Conservation (phyloP, 164 flowering plant genomes). For the Vitis rupestris region DNA sequence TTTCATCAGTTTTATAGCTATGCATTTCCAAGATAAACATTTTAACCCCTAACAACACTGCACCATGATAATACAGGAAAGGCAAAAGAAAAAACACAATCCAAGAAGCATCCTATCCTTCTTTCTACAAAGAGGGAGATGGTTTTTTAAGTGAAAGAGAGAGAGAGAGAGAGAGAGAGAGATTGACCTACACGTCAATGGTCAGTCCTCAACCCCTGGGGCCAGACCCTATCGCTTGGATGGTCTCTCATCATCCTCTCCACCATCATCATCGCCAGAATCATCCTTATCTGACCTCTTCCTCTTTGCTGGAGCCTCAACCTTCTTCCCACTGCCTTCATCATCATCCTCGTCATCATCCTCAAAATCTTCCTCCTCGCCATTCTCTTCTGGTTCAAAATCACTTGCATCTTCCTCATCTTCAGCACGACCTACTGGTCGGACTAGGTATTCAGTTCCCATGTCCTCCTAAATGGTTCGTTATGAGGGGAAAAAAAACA, state of each 20-base stretch:
- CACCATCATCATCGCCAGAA: slow-evolving; percentile 58
- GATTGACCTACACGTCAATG: slow-evolving; percentile 33
- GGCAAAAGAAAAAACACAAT: neutral
- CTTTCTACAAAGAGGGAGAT: slow-evolving; percentile 25
- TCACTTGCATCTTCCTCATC: slow-evolving; percentile 87
- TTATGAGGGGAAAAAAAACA: too few relatives aligned
- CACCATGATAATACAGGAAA: slow-evolving; percentile 13
- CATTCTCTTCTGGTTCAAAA: slow-evolving; percentile 78
- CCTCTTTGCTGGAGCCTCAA: slow-evolving; percentile 56
- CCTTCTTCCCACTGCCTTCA: slow-evolving; percentile 41
- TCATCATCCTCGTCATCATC: slow-evolving; percentile 39
- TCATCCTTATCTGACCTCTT: slow-evolving; percentile 54
- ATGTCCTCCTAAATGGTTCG: slow-evolving; percentile 48
- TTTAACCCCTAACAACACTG: slow-evolving; percentile 5
- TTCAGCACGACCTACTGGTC: slow-evolving; percentile 65
- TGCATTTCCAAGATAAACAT: slow-evolving; percentile 14
- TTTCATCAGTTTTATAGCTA: slow-evolving; percentile 1
- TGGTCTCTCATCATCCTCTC: slow-evolving; percentile 78
- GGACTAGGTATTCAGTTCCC: slow-evolving; percentile 71
- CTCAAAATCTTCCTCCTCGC: slow-evolving; percentile 60
- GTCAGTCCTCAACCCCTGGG: slow-evolving; percentile 30
- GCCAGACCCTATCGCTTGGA: slow-evolving; percentile 59
- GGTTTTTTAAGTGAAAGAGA: neutral
- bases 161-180: slow-evolving; percentile 18
- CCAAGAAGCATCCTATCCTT: slow-evolving; percentile 17